Conservation (phyloP, 441 rosid genomes). For the Bocquillonia castaneifolia region DNA sequence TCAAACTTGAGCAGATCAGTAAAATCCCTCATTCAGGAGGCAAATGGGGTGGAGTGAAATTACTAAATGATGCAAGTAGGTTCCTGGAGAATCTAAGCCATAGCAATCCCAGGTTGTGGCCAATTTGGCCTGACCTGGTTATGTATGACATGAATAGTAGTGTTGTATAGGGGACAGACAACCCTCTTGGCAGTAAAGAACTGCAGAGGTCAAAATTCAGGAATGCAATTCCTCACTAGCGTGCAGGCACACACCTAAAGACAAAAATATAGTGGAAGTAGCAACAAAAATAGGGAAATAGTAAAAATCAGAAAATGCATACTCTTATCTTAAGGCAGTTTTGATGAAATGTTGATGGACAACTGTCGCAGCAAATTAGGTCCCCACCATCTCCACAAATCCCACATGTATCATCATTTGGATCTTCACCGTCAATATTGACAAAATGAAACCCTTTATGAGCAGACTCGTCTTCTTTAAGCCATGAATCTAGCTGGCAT, state of each 20-base stretch:
- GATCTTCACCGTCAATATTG: constrained; percentile 66
- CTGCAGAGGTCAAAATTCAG: background rate
- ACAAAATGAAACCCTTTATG: constrained; percentile 57
- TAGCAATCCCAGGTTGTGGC: background rate
- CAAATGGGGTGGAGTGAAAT: background rate
- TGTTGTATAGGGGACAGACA: no score
- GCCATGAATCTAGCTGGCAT: constrained; percentile 69
- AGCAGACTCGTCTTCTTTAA: constrained; percentile 52
- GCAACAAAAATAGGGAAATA: background rate
- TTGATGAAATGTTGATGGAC: constrained; percentile 96
- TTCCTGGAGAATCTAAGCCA: background rate
- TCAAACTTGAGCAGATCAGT: constrained; percentile 1
- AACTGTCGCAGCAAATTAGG: constrained; percentile 87
- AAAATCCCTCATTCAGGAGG: background rate
- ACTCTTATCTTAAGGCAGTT: constrained; percentile 79
- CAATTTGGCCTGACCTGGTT: background rate
- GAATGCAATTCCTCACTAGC: no score
- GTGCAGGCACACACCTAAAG: background rate
- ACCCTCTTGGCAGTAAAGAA: background rate
- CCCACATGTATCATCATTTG: constrained; percentile 94
- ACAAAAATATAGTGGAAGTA: background rate
- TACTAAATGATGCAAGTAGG: background rate
- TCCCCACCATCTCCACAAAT: constrained; percentile 98
- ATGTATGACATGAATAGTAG: no score
- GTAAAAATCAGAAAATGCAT: constrained; percentile 25